Conservation (phyloP, 192 early-diverging fungal species). For the Backusella tuberculispora region DNA sequence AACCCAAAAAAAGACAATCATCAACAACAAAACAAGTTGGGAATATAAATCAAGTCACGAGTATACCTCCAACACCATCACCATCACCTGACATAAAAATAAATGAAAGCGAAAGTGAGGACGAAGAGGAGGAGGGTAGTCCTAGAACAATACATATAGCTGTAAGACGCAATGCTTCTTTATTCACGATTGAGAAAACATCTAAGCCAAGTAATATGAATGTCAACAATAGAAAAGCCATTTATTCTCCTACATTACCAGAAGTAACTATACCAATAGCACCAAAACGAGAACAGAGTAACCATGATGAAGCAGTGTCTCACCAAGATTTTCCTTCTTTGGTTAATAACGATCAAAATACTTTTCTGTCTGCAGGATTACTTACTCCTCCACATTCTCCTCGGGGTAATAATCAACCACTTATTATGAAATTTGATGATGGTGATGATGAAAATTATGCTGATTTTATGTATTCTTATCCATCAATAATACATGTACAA, state of each 20-base stretch:
- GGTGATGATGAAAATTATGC: background rate
- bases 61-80: background rate
- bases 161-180: constrained; percentile 15
- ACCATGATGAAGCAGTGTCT: background rate
- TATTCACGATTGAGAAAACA: constrained; percentile 22
- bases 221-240: background rate
- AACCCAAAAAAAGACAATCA: constrained; percentile 8
- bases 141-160: constrained; percentile 16
- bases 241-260: background rate
- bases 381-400: background rate
- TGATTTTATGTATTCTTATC: background rate
- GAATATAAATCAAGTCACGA: background rate
- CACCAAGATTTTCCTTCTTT: background rate
- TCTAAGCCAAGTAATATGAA: background rate
- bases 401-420: background rate
- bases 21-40: background rate
- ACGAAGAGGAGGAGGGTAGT: background rate
- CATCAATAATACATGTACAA: constrained; percentile 10
- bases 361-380: constrained; percentile 11
- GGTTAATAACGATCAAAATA: background rate
- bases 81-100: background rate
- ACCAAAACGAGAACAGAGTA: background rate
- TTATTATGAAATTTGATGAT: background rate
- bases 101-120: background rate
- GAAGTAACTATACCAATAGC: constrained; percentile 1